A percentile compares a stretch with the other conserved stretches of the same genome.
Conservation (phyloP, 2,329 filamentous ascomycete species). For the Neophaeococcomyces aloes region DNA sequence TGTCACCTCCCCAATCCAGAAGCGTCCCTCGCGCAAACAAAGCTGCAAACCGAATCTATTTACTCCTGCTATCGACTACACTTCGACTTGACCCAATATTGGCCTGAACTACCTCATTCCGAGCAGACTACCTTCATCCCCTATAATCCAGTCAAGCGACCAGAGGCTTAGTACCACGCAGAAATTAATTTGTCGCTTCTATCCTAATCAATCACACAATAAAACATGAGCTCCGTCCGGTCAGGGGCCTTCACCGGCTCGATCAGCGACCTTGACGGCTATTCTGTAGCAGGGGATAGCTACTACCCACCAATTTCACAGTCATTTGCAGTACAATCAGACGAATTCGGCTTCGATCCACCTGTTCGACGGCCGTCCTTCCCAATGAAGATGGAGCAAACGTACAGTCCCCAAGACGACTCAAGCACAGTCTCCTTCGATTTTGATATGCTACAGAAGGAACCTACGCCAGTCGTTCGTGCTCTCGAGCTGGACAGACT, state of each 20-base stretch:
- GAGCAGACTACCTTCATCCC: too few species aligned
- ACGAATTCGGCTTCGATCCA: constrained; percentile 22
- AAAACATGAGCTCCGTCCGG: neutral
- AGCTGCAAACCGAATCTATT: too few species aligned
- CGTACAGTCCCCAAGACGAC: constrained; percentile 20
- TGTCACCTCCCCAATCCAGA: too few species aligned
- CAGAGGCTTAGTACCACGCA: too few species aligned
- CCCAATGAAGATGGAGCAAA: constrained; percentile 11
- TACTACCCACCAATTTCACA: constrained; percentile 1
- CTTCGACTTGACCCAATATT: too few species aligned
- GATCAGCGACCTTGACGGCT: constrained; percentile 4
- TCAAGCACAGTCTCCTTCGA: constrained; percentile 16
- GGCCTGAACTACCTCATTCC: too few species aligned
- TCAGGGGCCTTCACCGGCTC: neutral
- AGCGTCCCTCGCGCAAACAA: too few species aligned
- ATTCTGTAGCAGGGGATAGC: constrained; percentile 3
- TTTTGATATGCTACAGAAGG: constrained; percentile 9
- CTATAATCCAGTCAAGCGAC: too few species aligned
- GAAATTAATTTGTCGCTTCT: too few species aligned
- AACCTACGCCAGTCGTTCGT: constrained; percentile 7
- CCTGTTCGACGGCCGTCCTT: constrained; percentile 10
- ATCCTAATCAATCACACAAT: too few species aligned
- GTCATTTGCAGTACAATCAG: neutral
- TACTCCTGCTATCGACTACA: too few species aligned
- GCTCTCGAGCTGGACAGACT: constrained; percentile 17